A percentile compares a stretch with the other conserved stretches of the same genome.
Conservation (phyloP, 2,329 filamentous ascomycete genomes). For the Chaetomiaceae sp. region DNA sequence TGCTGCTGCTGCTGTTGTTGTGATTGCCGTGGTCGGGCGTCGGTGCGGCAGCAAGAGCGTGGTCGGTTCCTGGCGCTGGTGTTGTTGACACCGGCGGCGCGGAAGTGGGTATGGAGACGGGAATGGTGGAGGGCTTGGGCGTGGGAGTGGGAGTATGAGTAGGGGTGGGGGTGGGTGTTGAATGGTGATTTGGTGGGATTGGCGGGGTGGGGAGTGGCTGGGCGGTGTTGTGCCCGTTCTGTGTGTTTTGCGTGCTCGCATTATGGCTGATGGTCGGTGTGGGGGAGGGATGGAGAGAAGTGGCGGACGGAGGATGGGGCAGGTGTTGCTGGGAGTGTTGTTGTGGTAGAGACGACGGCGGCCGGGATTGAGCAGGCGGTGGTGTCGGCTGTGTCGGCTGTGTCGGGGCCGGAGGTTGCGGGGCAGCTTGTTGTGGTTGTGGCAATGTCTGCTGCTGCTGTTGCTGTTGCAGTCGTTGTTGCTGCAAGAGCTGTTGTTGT, state of each 20-base stretch:
- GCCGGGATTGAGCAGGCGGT: background rate
- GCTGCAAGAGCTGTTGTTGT: conserved; percentile 1
- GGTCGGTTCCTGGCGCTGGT: too few species aligned
- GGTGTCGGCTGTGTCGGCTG: background rate
- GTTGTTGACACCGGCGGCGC: too few species aligned
- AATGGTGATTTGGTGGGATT: conserved; percentile 19
- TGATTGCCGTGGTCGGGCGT: too few species aligned
- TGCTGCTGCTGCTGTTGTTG: too few species aligned
- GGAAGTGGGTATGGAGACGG: too few species aligned
- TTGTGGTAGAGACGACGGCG: background rate
- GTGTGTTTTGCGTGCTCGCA: background rate
- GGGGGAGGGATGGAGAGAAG: background rate
- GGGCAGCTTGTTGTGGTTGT: background rate
- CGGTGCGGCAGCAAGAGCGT: too few species aligned
- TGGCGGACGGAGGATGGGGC: background rate
- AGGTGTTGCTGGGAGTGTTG: background rate
- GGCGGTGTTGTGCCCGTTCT: background rate
- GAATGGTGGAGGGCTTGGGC: too few species aligned
- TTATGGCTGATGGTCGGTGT: background rate
- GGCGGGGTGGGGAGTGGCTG: conserved; percentile 10
- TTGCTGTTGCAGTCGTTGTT: conserved; percentile 2
- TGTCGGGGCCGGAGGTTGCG: background rate
- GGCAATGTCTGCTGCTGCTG: too few species aligned
- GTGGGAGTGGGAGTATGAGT: too few species aligned
- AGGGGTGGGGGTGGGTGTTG: conserved; percentile 16